Base-by-base conservation (phyloP, 2,329 filamentous ascomycete genomes). In the Corinectria fuckeliana region DNA sequence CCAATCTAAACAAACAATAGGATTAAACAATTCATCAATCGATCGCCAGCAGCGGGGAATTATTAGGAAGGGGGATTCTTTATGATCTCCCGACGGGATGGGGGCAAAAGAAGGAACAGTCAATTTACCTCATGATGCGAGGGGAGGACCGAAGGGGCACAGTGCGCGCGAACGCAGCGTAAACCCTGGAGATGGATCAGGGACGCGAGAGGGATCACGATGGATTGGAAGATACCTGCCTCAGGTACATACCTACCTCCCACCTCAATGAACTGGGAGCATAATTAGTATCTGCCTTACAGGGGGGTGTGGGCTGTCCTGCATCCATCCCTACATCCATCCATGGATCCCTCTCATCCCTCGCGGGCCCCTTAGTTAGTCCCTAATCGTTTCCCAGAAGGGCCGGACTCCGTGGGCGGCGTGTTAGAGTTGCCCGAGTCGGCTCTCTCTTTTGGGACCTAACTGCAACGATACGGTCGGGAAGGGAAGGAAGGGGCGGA, bases 131-230 rank as follows among this genome's bases (percentile, higher is more conserved):
- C 38, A 2, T 14, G 21, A 42, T 11, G 13, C 20, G 38, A 32
- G 23, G 32, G 34, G 41, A 18, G 25, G 11, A 25, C 18, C 32
- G 36, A 23, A 44, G 14, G 25, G n/a, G 20, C 50, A 58, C 56
- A 58, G 56, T 58, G 56, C 56, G 50, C 11, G n/a, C 20, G 25
- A n/a, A 25, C 23, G 23, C 50, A 14, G 38, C 44, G 39, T 20
- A 30, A 23, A 36, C 18, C 28, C n/a, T n/a, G n/a, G n/a, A 18
- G 39, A 54, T 53, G 56, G 55, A 38, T 21, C 54, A 39, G 48
- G 55, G 41, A 52, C 51, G 41, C 34, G 41, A 58, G 41, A 58
- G 49, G 50, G 56, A 58, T 53, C 50, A 44, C 28, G 48, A 52
- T 48, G 55, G 50, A 25, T 13, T 36, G 32, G 30, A 23, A 36